A percentile compares a stretch with the other conserved stretches of the same genome.
These are phyloP conservation scores for Cryphonectria carpinicola DNA, from an alignment of 2,329 filamentous ascomycete genomes.

Conservation along the genomic window DNA sequence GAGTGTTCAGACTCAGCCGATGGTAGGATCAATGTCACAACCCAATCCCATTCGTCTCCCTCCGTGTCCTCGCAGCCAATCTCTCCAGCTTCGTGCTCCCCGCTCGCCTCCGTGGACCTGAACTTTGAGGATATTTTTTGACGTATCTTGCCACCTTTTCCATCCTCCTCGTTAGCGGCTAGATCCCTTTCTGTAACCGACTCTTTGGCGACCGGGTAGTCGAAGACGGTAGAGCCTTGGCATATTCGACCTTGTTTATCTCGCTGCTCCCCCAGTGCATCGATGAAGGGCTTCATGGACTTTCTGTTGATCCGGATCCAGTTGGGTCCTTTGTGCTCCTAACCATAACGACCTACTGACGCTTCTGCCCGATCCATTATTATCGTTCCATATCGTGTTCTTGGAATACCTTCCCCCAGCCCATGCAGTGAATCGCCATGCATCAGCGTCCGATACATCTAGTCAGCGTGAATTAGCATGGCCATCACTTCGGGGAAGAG, in stretches of 20 bases:
- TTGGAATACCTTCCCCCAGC: not conserved
- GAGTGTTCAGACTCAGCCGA: not conserved
- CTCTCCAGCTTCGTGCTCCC: not conserved
- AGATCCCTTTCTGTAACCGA: not conserved
- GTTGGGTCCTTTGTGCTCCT: conserved; percentile 13
- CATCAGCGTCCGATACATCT: not conserved
- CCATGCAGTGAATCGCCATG: not conserved
- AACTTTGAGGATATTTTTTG: not conserved
- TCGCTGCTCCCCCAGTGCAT: not conserved
- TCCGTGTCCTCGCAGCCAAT: not conserved
- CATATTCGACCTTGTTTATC: not conserved
- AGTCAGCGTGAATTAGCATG: conserved; percentile 12
- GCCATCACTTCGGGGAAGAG: conserved; percentile 13
- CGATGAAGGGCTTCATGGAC: conserved; percentile 1
- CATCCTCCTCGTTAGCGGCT: not conserved
- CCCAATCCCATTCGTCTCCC: conserved; percentile 4
- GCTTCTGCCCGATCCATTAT: not conserved
- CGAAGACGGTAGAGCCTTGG: not conserved
- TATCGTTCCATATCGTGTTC: not conserved
- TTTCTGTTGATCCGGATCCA: conserved; percentile 9
- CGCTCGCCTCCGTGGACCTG: not conserved
- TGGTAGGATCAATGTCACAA: not conserved
- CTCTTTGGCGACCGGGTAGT: conserved; percentile 1
- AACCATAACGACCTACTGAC: not conserved
- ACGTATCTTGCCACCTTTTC: not conserved